Base-by-base conservation (phyloP, 2,329 filamentous ascomycete species). In the Fusarium poae region DNA sequence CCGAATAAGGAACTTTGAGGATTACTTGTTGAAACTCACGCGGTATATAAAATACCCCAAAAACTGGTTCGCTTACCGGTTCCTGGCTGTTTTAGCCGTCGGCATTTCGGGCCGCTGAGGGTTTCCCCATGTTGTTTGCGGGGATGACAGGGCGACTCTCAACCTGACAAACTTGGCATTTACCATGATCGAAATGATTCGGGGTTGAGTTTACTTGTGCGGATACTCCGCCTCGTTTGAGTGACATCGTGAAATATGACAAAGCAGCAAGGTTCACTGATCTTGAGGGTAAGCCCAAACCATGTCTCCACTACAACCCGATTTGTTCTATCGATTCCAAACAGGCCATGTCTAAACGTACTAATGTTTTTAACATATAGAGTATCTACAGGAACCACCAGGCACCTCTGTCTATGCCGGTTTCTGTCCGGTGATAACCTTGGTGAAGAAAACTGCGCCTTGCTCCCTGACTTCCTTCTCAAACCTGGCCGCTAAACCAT, bases 31-130 rank as follows among this genome's bases (percentile, higher is more conserved):
- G 27, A 25, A 50, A 6, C 27, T 15, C 5, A 25, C 48, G 34
- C 20, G 34, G 13, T 29, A 51, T 51, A 51, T 51, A 51, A 51
- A 21, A n/a, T 12, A 39, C n/a, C 48, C 23, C 27, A 50, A 50
- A 48, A 54, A 9, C 20, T 39, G 25, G 25, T 29, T 23, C 48
- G 23, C 25, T 43, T 35, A 34, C 43, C 6, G 43, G 18, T 2
- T 8, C 16, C n/a, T 25, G 18, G 27, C 30, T 29, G 20, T 44
- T 68, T 68, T 69, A 69, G 29, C 65, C 65, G 55, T 66, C 65
- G 65, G 65, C 23, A 62, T 30, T 57, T 63, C 62, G 66, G 66
- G 40, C 66, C 66, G 67, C 35, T 48, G 16, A 29, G 20, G 40
- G 25, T 30, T 60, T 43, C 27, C 45, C 46, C 62, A 35, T 39